Conservation (phyloP, 2,329 filamentous ascomycete genomes). For the Cytospora schulzeri region DNA sequence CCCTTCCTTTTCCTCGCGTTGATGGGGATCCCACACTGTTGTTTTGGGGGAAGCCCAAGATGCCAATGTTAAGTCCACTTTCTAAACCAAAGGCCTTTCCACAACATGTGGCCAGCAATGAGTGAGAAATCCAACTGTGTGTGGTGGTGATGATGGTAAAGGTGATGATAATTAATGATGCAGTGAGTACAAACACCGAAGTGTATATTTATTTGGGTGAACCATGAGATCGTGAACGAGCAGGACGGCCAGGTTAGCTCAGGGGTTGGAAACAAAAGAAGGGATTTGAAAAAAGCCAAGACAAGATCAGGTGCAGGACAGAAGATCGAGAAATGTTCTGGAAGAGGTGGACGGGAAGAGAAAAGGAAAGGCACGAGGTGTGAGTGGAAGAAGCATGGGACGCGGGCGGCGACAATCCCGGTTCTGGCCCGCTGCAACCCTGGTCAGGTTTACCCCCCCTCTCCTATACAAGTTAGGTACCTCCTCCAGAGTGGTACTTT, state of each 20-base stretch:
- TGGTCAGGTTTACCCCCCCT: not conserved
- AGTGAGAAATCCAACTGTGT: not conserved
- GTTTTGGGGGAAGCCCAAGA: not conserved
- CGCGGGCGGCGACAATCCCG: not conserved
- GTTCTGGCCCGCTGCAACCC: not conserved
- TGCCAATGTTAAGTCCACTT: slow-evolving; percentile 21
- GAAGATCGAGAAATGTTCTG: slow-evolving; percentile 7
- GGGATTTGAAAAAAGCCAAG: slow-evolving; percentile 16
- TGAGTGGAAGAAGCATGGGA: not conserved
- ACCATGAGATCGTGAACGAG: slow-evolving; percentile 7
- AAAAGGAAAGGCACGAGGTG: slow-evolving; percentile 5
- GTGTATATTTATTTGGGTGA: not conserved
- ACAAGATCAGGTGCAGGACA: slow-evolving; percentile 15
- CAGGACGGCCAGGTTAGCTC: no score
- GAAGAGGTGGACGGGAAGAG: slow-evolving; percentile 15
- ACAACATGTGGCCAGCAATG: slow-evolving; percentile 15
- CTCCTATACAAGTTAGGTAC: not conserved
- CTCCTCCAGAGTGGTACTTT: not conserved
- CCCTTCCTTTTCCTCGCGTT: not conserved
- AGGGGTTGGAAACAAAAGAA: slow-evolving; percentile 6
- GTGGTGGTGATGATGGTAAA: not conserved
- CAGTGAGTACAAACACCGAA: not conserved
- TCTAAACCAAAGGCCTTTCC: slow-evolving; percentile 19
- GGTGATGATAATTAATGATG: not conserved
- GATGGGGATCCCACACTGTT: not conserved